Conservation (phyloP, 257 asterid species). For the Lycium barbarum region DNA sequence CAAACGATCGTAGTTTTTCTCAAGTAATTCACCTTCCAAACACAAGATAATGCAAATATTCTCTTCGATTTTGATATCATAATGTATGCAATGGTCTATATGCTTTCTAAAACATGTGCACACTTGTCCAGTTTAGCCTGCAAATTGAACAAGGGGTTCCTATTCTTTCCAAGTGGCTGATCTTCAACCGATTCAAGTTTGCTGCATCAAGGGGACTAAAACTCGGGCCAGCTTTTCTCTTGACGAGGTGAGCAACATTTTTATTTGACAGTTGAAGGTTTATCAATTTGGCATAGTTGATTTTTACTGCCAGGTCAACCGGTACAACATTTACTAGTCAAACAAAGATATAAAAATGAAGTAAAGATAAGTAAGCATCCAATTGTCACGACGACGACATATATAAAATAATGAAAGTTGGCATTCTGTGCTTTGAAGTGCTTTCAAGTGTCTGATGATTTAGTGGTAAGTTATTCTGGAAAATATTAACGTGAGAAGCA, state of each 20-base stretch:
- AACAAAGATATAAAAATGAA: background rate
- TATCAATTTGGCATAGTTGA: background rate
- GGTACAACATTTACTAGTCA: background rate
- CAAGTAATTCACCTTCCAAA: slow-evolving; percentile 57
- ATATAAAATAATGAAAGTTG: background rate
- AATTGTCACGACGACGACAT: background rate
- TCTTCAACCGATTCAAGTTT: slow-evolving; percentile 93
- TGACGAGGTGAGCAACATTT: slow-evolving; percentile 66
- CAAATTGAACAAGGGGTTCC: slow-evolving; percentile 99
- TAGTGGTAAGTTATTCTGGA: background rate
- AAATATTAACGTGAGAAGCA: background rate
- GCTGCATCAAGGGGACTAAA: slow-evolving; percentile 80
- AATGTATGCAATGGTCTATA: slow-evolving; percentile 12
- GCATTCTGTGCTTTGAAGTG: slow-evolving; percentile 18
- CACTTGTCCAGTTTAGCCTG: slow-evolving; percentile 72
- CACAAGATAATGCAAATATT: background rate
- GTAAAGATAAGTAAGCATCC: slow-evolving; percentile 20
- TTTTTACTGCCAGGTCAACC: background rate
- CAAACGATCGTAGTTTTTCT: slow-evolving; percentile 72
- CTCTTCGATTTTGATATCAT: background rate
- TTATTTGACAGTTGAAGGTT: background rate
- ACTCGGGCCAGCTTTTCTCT: slow-evolving; percentile 88
- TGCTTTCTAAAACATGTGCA: slow-evolving; percentile 27
- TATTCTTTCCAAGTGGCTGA: slow-evolving; percentile 86
- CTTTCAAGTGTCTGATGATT: slow-evolving; percentile 4